Evolutionary conservation across 441 rosid genomes (phyloP).

Genomic region (Erysimum cheiri): DNA sequence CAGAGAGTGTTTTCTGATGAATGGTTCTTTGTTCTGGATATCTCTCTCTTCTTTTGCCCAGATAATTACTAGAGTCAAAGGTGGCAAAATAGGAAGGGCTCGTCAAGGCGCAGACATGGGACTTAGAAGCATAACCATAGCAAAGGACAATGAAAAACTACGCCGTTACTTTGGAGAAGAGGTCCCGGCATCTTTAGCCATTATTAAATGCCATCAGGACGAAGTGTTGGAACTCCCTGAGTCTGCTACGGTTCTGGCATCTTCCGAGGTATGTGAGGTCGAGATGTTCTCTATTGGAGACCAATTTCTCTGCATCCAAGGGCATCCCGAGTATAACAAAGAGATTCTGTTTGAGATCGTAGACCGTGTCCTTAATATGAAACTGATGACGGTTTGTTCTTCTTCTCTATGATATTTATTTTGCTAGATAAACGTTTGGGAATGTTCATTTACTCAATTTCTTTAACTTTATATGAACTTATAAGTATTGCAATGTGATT

Average conservation of each 20-base stretch:
- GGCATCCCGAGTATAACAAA: conserved; percentile 88
- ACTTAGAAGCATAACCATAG: conserved; percentile 62
- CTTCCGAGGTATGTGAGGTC: conserved; percentile 73
- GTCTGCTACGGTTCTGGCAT: conserved; percentile 71
- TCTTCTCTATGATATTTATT: neutral
- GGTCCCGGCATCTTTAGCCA: conserved; percentile 52
- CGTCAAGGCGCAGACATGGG: conserved; percentile 76
- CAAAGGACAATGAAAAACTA: conserved; percentile 45
- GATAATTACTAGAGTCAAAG: conserved; percentile 76
- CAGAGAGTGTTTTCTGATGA: neutral
- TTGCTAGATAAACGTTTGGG: neutral
- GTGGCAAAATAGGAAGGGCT: conserved; percentile 78
- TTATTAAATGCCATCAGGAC: conserved; percentile 82
- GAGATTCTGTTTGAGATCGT: conserved; percentile 71
- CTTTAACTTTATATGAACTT: neutral
- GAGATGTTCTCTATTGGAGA: conserved; percentile 70
- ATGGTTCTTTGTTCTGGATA: neutral
- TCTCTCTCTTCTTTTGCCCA: conserved; percentile 17
- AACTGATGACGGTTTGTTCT: conserved; percentile 53
- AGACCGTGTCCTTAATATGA: conserved; percentile 60
- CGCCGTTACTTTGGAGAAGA: conserved; percentile 25
- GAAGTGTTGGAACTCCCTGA: conserved; percentile 80
- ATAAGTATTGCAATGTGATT: conserved; percentile 17
- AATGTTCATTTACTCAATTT: neutral
- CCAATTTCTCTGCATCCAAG: conserved; percentile 80